Percentiles rank a stretch among this genome's conserved stretches.
Evolutionary conservation across 805 yeast genomes (phyloP).

Genomic region (Myxozyma nipponensis): DNA sequence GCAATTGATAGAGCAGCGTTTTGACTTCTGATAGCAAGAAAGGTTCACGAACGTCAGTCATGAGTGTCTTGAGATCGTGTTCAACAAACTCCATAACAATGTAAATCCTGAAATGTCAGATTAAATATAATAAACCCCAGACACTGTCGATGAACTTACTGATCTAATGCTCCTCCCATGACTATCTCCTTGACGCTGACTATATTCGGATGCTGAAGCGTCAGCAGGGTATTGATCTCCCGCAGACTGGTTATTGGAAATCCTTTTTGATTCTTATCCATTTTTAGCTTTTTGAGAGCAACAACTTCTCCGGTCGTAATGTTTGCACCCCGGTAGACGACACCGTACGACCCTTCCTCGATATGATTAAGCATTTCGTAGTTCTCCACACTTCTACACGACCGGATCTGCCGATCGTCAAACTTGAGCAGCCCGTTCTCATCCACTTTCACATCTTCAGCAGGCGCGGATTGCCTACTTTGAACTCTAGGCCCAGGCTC

Average conservation of each 20-base stretch:
- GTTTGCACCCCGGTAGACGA: conserved; percentile 55
- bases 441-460: background rate
- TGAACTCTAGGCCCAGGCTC: background rate
- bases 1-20: conserved; percentile 32
- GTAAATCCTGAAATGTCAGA: conserved; percentile 27
- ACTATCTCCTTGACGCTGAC: conserved; percentile 53
- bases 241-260: conserved; percentile 65
- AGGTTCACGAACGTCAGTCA: conserved; percentile 31
- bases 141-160: conserved; percentile 14
- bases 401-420: conserved; percentile 3
- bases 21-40: conserved; percentile 34
- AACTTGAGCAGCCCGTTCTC: conserved; percentile 8
- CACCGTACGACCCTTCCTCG: conserved; percentile 46
- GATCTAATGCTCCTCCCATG: conserved; percentile 36
- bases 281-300: conserved; percentile 57
- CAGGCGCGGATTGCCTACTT: background rate
- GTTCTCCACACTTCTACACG: conserved; percentile 24
- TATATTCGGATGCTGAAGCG: conserved; percentile 50
- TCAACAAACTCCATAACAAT: conserved; percentile 36
- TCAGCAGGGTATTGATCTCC: conserved; percentile 56
- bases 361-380: conserved; percentile 33
- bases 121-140: background rate
- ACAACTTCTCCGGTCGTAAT: conserved; percentile 45
- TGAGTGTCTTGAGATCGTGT: conserved; percentile 32
- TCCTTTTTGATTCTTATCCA: conserved; percentile 46